phyloP scores from a whole-genome alignment of 1,284 basidiomycete genomes.

The Ceratobasidium theobromae region DNA sequence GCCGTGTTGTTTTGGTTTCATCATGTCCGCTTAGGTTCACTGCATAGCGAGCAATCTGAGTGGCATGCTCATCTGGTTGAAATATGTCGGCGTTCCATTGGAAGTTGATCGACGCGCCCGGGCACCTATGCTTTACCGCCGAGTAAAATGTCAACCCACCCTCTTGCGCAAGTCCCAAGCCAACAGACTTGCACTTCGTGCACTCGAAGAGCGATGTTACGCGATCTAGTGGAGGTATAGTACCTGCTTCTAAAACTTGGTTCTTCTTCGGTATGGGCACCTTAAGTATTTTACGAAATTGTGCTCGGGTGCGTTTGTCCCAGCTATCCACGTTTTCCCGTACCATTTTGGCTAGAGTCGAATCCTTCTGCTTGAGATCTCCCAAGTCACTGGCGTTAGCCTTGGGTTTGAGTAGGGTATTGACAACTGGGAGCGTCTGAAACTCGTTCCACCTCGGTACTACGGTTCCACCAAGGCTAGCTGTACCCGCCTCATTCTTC shows the following conservation, averaged over 20 bases:
- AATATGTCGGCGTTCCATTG: constrained; percentile 6
- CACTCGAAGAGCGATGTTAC: constrained; percentile 24
- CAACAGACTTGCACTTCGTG: constrained; percentile 14
- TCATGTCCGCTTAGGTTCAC: neutral
- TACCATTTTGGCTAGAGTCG: constrained; percentile 12
- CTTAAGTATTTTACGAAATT: constrained; percentile 24
- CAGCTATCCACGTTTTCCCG: neutral
- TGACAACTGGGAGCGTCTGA: constrained; percentile 10
- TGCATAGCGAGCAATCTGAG: constrained; percentile 7
- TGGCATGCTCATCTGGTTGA: constrained; percentile 4
- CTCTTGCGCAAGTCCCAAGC: constrained; percentile 4
- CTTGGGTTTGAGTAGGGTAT: constrained; percentile 19
- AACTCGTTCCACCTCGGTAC: constrained; percentile 25
- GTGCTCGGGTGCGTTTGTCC: constrained; percentile 13
- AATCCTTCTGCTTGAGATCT: constrained; percentile 10
- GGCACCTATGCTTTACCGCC: constrained; percentile 19
- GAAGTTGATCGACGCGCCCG: neutral
- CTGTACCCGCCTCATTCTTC: constrained; percentile 1
- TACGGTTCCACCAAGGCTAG: neutral
- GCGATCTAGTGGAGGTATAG: constrained; percentile 17
- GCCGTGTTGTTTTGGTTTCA: neutral
- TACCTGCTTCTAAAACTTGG: neutral
- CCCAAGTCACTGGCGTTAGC: neutral
- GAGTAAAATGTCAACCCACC: constrained; percentile 22
- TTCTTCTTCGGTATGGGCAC: constrained; percentile 23